phyloP scores from a whole-genome alignment of 176 grass and related monocot genomes.

The Musa itinerans region DNA sequence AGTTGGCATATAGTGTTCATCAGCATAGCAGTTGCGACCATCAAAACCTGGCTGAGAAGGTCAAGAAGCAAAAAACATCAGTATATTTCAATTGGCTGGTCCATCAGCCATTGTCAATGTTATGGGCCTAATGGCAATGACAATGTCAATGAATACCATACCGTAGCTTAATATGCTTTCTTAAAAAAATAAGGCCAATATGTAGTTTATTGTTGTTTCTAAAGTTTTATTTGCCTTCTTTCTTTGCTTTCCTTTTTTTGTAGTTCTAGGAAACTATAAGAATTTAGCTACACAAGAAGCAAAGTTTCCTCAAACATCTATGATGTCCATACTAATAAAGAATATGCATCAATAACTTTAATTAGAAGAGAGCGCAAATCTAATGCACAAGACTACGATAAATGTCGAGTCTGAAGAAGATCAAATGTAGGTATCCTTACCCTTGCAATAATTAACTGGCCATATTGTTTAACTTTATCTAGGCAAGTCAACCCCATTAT shows the following conservation, averaged over 20 bases:
- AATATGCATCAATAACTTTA: not conserved
- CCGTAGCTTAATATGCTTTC: too few relatives aligned
- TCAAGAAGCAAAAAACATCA: slow-evolving; percentile 16
- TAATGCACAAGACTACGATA: too few relatives aligned
- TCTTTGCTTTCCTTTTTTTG: not conserved
- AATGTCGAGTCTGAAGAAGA: too few relatives aligned
- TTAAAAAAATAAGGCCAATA: too few relatives aligned
- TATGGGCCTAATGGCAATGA: too few relatives aligned
- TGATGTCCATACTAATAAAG: not conserved
- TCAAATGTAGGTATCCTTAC: too few relatives aligned
- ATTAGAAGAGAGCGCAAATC: too few relatives aligned
- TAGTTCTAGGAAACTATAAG: not conserved
- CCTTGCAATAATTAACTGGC: too few relatives aligned
- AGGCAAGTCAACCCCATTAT: not conserved
- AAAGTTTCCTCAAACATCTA: not conserved
- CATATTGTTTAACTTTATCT: not conserved
- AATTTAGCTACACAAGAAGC: not conserved
- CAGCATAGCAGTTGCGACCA: slow-evolving; percentile 86
- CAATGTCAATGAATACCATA: too few relatives aligned
- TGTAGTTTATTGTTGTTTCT: not conserved
- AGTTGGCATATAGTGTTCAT: slow-evolving; percentile 97
- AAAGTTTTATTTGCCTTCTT: not conserved
- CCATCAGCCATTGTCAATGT: too few relatives aligned
- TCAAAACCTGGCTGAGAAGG: slow-evolving; percentile 66
- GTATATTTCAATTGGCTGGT: not conserved